phyloP scores from a whole-genome alignment of 2,329 filamentous ascomycete species.

The Phyllosticta citriasiana region DNA sequence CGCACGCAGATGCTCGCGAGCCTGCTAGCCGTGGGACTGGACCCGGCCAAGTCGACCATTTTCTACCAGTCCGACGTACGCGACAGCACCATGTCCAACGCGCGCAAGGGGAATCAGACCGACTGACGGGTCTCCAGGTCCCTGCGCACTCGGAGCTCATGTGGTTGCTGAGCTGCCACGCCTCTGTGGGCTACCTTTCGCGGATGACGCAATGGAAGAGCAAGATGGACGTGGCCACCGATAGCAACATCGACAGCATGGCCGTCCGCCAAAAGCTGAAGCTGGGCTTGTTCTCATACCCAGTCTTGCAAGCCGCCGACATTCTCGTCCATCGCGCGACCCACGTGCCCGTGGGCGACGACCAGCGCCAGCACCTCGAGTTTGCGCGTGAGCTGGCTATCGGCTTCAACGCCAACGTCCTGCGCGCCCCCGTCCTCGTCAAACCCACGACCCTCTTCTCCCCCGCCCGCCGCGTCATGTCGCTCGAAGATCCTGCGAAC shows the following conservation, averaged over 20 bases:
- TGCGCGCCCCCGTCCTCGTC: conserved; percentile 62
- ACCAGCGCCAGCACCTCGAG: conserved; percentile 89
- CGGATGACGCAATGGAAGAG: conserved; percentile 99
- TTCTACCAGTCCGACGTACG: conserved; percentile 72
- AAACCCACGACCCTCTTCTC: conserved; percentile 32
- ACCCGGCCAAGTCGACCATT: conserved; percentile 64
- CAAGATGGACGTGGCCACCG: conserved; percentile 38
- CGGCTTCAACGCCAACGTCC: conserved; percentile 71
- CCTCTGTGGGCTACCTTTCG: conserved; percentile 85
- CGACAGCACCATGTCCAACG: neutral
- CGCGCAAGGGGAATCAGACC: neutral
- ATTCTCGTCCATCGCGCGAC: conserved; percentile 83
- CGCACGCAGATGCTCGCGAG: conserved; percentile 69
- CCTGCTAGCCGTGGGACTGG: conserved; percentile 72
- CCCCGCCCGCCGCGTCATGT: conserved; percentile 83
- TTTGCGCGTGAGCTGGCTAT: conserved; percentile 78
- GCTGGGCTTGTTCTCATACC: conserved; percentile 89
- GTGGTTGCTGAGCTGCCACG: conserved; percentile 92
- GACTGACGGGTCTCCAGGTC: conserved; percentile 39
- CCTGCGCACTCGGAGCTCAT: conserved; percentile 79
- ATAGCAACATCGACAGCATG: conserved; percentile 45
- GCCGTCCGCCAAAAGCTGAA: conserved; percentile 57
- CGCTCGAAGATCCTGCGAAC: conserved; percentile 60
- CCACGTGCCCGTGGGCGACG: conserved; percentile 92
- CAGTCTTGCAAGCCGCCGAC: conserved; percentile 89